Base-by-base conservation (phyloP, 768 basidiomycete genomes). In the Leccinum ochraceum region DNA sequence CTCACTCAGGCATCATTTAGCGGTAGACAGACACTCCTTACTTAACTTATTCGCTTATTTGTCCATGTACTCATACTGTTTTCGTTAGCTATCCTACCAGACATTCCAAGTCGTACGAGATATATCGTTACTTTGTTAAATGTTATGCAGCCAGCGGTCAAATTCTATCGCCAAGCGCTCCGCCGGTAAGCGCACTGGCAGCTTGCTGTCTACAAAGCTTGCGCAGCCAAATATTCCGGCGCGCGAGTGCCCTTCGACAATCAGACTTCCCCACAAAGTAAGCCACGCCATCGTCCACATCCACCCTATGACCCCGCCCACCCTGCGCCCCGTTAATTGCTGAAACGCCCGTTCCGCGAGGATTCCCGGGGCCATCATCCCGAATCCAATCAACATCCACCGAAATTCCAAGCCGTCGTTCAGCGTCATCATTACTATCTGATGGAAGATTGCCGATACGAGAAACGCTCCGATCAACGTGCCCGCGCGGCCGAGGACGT, bases 391-490 rank as follows among this genome's bases (percentile, higher is more conserved):
- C 0, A 74, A 69, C 46, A 83, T 75, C 30, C 66, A 58, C 62
- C 59, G 56, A n/a, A 81, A 74, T 30, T 86, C 82, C 1, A 76
- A 71, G 6, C 78, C 80, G 8, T 73, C 68, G 2, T 81, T 80
- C 76, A 85, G 75, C 1, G 80, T 78, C 78, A 81, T 83, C 53
- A 83, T 50, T 6, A 79, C 79, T 8, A 81, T 50, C 57, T 83
- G 76, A 60, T 90, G 89, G 16, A 88, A 67, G 9, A 86, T 37
- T 2, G 77, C 86, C 0, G 88, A 89, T 4, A 80, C 67, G 1
- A 82, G 60, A 67, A 89, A 89, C 6, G 80, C 78, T 9, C 86
- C 86, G 2, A 89, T 44, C 3, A 88, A 72, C 1, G 71, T 75
- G 2, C 83, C 85, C 1, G 68, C 56, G 8, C 80, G 79, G 3